Base-by-base conservation (phyloP, 768 basidiomycete species). In the Chalciporus chontae region DNA sequence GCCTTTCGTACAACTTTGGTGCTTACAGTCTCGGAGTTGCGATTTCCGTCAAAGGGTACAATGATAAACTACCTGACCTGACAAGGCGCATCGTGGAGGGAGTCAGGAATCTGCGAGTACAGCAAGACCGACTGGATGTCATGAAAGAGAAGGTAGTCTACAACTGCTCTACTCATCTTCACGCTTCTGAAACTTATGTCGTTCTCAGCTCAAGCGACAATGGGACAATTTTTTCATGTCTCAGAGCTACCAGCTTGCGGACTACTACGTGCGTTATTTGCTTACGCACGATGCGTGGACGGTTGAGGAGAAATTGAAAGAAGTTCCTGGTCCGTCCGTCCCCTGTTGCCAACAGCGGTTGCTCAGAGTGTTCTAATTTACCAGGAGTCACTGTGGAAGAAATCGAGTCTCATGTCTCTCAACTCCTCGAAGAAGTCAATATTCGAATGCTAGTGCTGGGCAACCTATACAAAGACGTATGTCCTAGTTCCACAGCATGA, bases 161-260 rank as follows among this genome's bases (percentile, higher is more conserved):
- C 55, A 14, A 31, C 10, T 11, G 23, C 13, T 47, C 15, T 26
- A 31, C 55, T 37, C 21, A 11, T 40, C 32, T 3, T 29, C 23
- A 24, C 41, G 27, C 38, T 24, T 31, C 9, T 17, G 34, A 50
- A 17, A 29, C 47, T 58, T 21, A 0, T 41, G 8, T 40, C 17
- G 34, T 37, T 10, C 21, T 13, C 59, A 94, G 91, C 73, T 84
- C 36, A 79, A 82, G 68, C 78, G 84, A 52, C 80, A 85, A 47
- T 91, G 85, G 80, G 78, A 85, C 54, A 99, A 97, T 68, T 91
- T 93, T 69, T 84, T 83, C 69, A 77, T 97, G 49, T 83, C 81
- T 7, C 87, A 93, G 67, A 87, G 91, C 1, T 91, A 90, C 68
- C 73, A 77, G 8, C 73, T 94, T 19, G 86, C 89, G 8, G 84